Evolutionary conservation across 2,329 filamentous ascomycete genomes (phyloP), one percentile per base, ranked within the genome.

Genomic region (Epichloe amarillans): DNA sequence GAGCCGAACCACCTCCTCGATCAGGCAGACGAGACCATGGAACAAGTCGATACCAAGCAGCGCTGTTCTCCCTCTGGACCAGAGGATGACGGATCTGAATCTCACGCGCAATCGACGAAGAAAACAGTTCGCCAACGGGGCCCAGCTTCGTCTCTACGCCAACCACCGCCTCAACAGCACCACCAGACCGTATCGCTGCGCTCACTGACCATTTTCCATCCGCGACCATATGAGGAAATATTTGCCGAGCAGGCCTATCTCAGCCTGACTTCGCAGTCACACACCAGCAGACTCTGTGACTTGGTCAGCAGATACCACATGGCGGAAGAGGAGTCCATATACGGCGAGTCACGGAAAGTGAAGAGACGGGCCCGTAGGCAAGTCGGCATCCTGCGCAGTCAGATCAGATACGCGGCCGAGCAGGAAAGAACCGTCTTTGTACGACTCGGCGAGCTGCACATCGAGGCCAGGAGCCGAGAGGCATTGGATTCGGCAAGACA

Each of bases 201-300:
- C 1, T 15, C 33, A 2, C 57, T 52, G 26, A 50, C 55, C 15
- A 56, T 65, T 51, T 60, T 71, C 43, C 60, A 65, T 3, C 68
- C 67, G 2, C 66, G 71, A 1, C 59, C 69, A 0, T 66, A 72
- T 46, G 64, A 69, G 17, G 67, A 69, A 5, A 63, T 77, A 4
- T 66, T 70, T 49, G 60, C 61, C 3, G 76, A 82, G 56, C 65
- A 68, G 12, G 61, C 68, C 6, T 77, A 77, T 52, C 69, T 80
- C 17, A 51, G 67, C 1, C 53, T 61, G 17, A 61, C 60, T 10
- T 66, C 79, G 0, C 66, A 72, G 23, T 57, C 62, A 5, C 69
- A 75, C 48, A 68, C 68, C 37, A 43, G 52, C 5, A 64, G 64
- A 6, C 65, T 70, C 0, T 59, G 61, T 0, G 60, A 66, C 0